These are phyloP conservation scores for Aspergillus coremiiformis DNA, from an alignment of 495 filamentous ascomycete species.

Conservation along the genomic window DNA sequence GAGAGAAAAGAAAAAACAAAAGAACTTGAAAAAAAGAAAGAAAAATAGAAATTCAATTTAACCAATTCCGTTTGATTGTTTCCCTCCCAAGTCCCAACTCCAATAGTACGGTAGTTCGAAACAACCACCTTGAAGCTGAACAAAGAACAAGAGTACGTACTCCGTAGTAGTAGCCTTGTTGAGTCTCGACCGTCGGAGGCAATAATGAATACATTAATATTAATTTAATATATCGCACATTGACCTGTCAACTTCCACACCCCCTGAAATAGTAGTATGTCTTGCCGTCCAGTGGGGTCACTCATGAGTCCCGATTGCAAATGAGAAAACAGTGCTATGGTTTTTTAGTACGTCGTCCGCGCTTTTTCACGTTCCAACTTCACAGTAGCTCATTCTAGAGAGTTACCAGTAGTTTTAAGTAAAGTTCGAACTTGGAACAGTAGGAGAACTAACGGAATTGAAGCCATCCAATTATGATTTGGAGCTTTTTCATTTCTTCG, in stretches of 20 bases:
- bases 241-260: conserved; percentile 10
- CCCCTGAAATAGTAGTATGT: conserved; percentile 11
- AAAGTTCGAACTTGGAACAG: background rate
- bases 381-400: background rate
- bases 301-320: background rate
- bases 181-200: background rate
- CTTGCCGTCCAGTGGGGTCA: conserved; percentile 13
- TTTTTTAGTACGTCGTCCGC: background rate
- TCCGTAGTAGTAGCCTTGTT: background rate
- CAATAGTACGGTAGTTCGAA: too few relatives aligned
- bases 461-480: background rate
- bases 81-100: background rate
- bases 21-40: too few relatives aligned
- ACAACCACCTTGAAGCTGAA: too few relatives aligned
- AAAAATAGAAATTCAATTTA: too few relatives aligned
- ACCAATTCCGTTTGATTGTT: background rate
- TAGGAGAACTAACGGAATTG: background rate
- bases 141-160: background rate
- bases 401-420: background rate
- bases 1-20: too few relatives aligned
- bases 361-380: background rate
- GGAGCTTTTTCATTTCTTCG: too few relatives aligned
- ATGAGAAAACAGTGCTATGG: background rate
- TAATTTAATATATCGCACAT: background rate
- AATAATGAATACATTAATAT: background rate